These are phyloP conservation scores for Fennellomyces sp. DNA, from an alignment of 371 early-diverging fungal species.

Conservation along the genomic window DNA sequence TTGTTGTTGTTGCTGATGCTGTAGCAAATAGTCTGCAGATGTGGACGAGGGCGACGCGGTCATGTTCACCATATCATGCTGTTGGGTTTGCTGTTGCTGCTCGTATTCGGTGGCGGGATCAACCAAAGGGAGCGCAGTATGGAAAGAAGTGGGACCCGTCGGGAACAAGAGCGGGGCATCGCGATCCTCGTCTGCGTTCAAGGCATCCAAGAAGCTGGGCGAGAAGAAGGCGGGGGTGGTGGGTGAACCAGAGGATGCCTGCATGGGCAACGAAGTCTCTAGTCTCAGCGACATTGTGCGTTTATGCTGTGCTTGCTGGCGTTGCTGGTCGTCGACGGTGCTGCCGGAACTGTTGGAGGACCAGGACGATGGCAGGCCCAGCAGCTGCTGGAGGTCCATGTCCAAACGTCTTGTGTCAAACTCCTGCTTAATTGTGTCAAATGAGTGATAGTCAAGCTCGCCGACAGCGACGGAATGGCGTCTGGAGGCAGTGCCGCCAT, in stretches of 20 bases:
- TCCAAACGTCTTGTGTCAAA: conserved; percentile 19
- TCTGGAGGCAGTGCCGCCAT: conserved; percentile 12
- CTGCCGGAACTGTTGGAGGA: conserved; percentile 9
- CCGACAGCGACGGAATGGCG: conserved; percentile 37
- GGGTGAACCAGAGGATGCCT: conserved; percentile 27
- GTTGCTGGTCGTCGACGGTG: not conserved
- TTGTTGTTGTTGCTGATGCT: conserved; percentile 7
- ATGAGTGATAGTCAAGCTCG: conserved; percentile 26
- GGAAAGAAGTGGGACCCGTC: not conserved
- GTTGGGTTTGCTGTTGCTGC: not conserved
- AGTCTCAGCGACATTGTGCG: conserved; percentile 39
- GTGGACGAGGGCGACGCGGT: conserved; percentile 5
- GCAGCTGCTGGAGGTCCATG: conserved; percentile 21
- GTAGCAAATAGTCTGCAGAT: conserved; percentile 9
- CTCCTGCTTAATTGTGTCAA: conserved; percentile 17
- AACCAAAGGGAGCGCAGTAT: not conserved
- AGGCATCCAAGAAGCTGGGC: conserved; percentile 62
- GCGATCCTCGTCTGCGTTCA: conserved; percentile 34
- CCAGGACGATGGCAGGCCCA: conserved; percentile 18
- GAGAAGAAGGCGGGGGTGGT: conserved; percentile 66
- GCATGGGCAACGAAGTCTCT: conserved; percentile 24
- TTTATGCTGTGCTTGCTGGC: conserved; percentile 15
- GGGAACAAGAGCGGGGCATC: conserved; percentile 10
- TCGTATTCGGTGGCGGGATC: not conserved
- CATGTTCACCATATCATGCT: not conserved